Percentiles rank a stretch among this genome's conserved stretches.
phyloP scores from a whole-genome alignment of 2,329 filamentous ascomycete species.

The Xylariaceae sp. region DNA sequence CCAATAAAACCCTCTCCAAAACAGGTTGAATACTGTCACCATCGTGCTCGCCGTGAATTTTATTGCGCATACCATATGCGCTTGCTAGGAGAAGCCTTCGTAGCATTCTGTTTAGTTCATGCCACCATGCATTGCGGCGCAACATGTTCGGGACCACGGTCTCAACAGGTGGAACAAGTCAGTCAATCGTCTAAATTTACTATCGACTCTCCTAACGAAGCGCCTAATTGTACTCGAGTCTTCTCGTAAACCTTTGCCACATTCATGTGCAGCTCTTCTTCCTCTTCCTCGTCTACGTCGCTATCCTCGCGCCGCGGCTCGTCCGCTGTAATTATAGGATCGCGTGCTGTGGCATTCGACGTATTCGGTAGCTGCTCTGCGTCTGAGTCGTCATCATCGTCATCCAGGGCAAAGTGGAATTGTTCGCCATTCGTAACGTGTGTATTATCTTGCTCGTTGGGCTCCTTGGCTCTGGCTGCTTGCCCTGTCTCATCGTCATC shows the following conservation, averaged over 20 bases:
- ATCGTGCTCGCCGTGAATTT: too few species aligned
- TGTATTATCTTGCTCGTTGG: slow-evolving; percentile 1
- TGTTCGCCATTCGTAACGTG: slow-evolving; percentile 10
- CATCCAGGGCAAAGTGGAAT: slow-evolving; percentile 28
- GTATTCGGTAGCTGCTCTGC: slow-evolving; percentile 10
- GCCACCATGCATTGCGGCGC: too few species aligned
- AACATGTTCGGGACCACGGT: too few species aligned
- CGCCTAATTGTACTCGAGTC: slow-evolving; percentile 41
- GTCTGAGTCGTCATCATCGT: slow-evolving; percentile 25
- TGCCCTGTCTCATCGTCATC: slow-evolving; percentile 4
- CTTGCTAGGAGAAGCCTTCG: too few species aligned
- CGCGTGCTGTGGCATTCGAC: background rate
- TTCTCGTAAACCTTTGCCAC: slow-evolving; percentile 26
- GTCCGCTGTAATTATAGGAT: background rate
- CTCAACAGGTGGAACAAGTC: too few species aligned
- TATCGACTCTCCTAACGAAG: slow-evolving; percentile 13
- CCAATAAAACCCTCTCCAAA: too few species aligned
- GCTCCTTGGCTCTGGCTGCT: background rate
- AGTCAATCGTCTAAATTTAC: slow-evolving; percentile 13
- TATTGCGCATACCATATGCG: too few species aligned
- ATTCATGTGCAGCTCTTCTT: slow-evolving; percentile 55
- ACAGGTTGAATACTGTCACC: too few species aligned
- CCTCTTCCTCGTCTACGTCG: slow-evolving; percentile 29
- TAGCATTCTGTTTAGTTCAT: too few species aligned
- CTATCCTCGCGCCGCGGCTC: slow-evolving; percentile 17